Evolutionary conservation across 805 yeast genomes (phyloP), one percentile per base, ranked within the genome.

Genomic region (Wickerhamomyces canadensis): DNA sequence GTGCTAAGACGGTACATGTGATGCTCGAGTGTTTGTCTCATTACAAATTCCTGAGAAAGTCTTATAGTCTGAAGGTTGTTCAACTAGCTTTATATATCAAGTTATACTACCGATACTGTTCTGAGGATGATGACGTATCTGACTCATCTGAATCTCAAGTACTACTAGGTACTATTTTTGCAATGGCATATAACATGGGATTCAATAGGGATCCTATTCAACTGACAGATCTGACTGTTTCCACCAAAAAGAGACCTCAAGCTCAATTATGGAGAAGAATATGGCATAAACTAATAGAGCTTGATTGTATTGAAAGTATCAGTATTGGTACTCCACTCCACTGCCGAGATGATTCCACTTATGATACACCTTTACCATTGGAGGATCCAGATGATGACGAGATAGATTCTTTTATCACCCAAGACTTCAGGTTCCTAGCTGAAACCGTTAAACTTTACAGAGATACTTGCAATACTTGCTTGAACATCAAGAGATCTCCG

Each of bases 61-160:
- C 74, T 19, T 71, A 74, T 29, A 25, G 44, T 22, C 44, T 78
- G 31, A 61, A 68, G 3, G 64, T 78, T 8, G 55, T 79, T 40
- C 84, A 78, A 52, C 67, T 78, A 41, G 67, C 74, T 13, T 43
- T 76, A 25, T 60, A 68, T 40, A 57, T 71, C 49, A 67, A 73
- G 44, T 57, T 70, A 18, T 78, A 77, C 54, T 72, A 60, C 43
- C 63, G 57, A 24, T 61, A 55, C 36, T 69, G 77, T 1, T 79
- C 78, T 0, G 80, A 75, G 46, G 76, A 73, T 49, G 81, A 80
- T 27, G 80, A 75, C 48, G 67, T 72, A 2, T 61, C 64, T 4
- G 78, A 70, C 40, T 71, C 68, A 27, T 73, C 74, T 7, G 76
- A 68, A 36, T 57, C 72, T 0, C 70, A 65, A 34, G 65, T 72